These are phyloP conservation scores for Penicillium sp. DNA, from an alignment of 2,329 filamentous ascomycete species.

Conservation along the genomic window DNA sequence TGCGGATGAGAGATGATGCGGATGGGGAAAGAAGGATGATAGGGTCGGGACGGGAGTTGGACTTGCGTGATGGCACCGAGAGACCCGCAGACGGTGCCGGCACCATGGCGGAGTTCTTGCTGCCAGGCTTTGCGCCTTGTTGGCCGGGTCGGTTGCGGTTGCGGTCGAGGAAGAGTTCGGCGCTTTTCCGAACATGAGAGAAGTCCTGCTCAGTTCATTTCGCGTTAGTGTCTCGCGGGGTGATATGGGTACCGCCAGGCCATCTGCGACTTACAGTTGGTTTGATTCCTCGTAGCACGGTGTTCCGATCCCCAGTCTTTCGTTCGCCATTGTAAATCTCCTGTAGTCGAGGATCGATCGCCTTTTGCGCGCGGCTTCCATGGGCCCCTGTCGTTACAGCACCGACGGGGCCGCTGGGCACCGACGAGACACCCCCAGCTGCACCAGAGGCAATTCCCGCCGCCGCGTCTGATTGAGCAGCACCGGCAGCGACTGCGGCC, in stretches of 20 bases:
- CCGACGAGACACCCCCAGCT: constrained; percentile 46
- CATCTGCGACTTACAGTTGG: constrained; percentile 69
- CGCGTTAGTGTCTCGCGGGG: background rate
- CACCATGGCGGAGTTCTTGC: constrained; percentile 35
- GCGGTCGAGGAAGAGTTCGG: constrained; percentile 72
- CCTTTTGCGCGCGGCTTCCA: constrained; percentile 61
- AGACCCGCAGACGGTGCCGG: constrained; percentile 44
- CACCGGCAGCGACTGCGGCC: constrained; percentile 47
- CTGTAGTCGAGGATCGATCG: constrained; percentile 78
- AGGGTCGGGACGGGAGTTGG: constrained; percentile 65
- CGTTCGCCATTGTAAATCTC: constrained; percentile 92
- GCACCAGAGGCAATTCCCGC: constrained; percentile 58
- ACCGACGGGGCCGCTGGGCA: constrained; percentile 50
- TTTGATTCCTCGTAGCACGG: constrained; percentile 82
- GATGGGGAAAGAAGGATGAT: constrained; percentile 98
- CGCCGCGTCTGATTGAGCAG: constrained; percentile 46
- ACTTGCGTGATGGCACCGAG: constrained; percentile 43
- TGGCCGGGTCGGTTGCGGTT: constrained; percentile 46
- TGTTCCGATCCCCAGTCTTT: constrained; percentile 91
- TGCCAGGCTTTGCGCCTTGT: constrained; percentile 38
- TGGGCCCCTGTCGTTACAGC: constrained; percentile 31
- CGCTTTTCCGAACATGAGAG: constrained; percentile 86
- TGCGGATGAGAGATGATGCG: constrained; percentile 88
- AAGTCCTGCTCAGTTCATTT: constrained; percentile 74
- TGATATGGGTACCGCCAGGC: too few relatives aligned